Conservation (phyloP, 768 basidiomycete genomes). For the Boletus bicolor region DNA sequence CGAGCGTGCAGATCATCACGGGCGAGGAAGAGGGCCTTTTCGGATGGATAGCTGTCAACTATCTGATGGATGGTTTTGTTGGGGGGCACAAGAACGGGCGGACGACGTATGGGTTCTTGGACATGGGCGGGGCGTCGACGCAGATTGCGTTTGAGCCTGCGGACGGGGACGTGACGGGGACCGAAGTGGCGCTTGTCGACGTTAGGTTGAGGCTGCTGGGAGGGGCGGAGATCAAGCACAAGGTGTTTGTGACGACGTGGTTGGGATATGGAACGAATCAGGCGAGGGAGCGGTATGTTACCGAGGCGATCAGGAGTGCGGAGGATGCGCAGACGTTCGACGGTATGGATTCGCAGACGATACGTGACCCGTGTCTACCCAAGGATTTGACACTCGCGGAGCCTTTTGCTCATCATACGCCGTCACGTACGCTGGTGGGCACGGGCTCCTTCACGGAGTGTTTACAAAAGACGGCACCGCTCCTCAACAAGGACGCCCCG, state of each 20-base stretch:
- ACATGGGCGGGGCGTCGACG: conserved; percentile 99
- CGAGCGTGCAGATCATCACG: conserved; percentile 89
- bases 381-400: conserved; percentile 64
- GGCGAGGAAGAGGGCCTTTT: conserved; percentile 98
- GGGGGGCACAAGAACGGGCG: conserved; percentile 43
- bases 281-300: conserved; percentile 91
- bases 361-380: conserved; percentile 91
- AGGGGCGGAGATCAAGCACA: conserved; percentile 85
- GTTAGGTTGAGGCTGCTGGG: conserved; percentile 79
- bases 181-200: conserved; percentile 59
- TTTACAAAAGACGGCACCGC: conserved; percentile 61
- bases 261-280: conserved; percentile 97
- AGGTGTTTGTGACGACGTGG: conserved; percentile 98
- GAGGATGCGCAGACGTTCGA: conserved; percentile 35
- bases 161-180: conserved; percentile 46
- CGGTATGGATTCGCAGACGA: conserved; percentile 30
- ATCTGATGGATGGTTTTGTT: conserved; percentile 94
- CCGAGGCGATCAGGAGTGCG: conserved; percentile 57
- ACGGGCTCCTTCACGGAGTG: conserved; percentile 59
- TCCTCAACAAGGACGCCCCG: conserved; percentile 81
- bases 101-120: conserved; percentile 95
- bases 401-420: neutral
- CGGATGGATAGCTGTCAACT: conserved; percentile 99
- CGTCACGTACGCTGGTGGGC: no score
- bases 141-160: conserved; percentile 97